Conservation (phyloP, 2,329 filamentous ascomycete genomes). For the Hypoxylon sp. region DNA sequence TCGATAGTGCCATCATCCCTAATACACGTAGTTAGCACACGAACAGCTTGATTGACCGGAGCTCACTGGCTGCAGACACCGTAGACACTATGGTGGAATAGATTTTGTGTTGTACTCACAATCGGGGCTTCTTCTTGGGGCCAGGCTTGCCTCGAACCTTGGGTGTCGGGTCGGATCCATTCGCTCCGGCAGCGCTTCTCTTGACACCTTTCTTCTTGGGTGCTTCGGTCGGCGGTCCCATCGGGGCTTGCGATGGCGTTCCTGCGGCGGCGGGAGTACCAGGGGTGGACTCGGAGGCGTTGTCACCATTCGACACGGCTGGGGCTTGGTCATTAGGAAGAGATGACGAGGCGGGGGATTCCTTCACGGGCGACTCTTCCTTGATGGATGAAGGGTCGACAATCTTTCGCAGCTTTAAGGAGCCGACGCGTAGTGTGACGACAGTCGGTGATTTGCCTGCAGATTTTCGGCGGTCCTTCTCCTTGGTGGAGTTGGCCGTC, state of each 20-base stretch:
- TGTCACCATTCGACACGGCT: constrained; percentile 63
- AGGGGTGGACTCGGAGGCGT: constrained; percentile 69
- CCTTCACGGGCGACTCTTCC: constrained; percentile 59
- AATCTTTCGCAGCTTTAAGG: constrained; percentile 64
- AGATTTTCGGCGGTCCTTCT: constrained; percentile 61
- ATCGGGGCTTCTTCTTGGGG: constrained; percentile 93
- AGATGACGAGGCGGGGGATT: constrained; percentile 60
- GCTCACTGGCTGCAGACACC: background rate
- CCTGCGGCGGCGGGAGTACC: constrained; percentile 68
- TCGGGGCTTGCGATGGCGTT: constrained; percentile 66
- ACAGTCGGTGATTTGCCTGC: constrained; percentile 53
- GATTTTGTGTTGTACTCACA: constrained; percentile 74
- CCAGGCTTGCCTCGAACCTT: constrained; percentile 88
- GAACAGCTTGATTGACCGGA: constrained; percentile 14
- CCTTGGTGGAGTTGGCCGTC: constrained; percentile 53
- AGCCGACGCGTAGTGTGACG: constrained; percentile 65
- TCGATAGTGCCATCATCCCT: constrained; percentile 75
- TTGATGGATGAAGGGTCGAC: constrained; percentile 58
- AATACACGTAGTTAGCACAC: constrained; percentile 48
- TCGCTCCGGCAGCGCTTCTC: constrained; percentile 73
- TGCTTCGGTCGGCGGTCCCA: constrained; percentile 71
- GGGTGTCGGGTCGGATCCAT: constrained; percentile 67
- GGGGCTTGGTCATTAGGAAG: constrained; percentile 52
- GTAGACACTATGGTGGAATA: constrained; percentile 5
- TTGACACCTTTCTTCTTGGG: constrained; percentile 82